Evolutionary conservation across 192 early-diverging fungal species (phyloP).

Genomic region (Mortierella antarctica): DNA sequence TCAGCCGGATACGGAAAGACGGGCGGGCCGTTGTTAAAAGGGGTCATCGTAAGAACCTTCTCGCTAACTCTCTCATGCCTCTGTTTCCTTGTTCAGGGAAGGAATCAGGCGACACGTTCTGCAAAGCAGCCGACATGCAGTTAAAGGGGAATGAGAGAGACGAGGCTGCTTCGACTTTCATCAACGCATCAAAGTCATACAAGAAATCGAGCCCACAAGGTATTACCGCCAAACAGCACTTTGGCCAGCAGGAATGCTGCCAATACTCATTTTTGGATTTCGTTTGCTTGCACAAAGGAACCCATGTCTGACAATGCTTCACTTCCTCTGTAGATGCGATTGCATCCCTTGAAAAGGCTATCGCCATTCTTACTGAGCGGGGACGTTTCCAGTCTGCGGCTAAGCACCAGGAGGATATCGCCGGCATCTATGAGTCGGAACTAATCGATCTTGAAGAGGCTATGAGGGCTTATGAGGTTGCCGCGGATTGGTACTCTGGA

Average conservation of each 20-base stretch:
- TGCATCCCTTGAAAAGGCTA: slow-evolving; percentile 77
- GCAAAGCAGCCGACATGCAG: slow-evolving; percentile 84
- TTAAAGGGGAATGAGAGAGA: slow-evolving; percentile 81
- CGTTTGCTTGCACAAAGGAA: no score
- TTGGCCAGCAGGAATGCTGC: not conserved
- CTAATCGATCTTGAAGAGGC: slow-evolving; percentile 82
- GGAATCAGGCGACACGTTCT: slow-evolving; percentile 95
- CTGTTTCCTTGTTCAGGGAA: slow-evolving; percentile 66
- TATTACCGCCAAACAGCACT: not conserved
- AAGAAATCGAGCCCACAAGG: slow-evolving; percentile 87
- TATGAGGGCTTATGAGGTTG: slow-evolving; percentile 88
- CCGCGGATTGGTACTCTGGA: slow-evolving; percentile 92
- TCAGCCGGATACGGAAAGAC: not conserved
- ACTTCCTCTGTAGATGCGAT: slow-evolving; percentile 70
- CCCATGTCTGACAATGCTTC: not conserved
- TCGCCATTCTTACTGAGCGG: slow-evolving; percentile 82
- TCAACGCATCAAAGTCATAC: slow-evolving; percentile 90
- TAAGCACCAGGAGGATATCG: slow-evolving; percentile 94
- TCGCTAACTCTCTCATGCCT: not conserved
- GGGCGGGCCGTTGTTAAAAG: not conserved
- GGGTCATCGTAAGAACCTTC: not conserved
- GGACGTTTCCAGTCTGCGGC: slow-evolving; percentile 93
- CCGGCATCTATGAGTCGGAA: slow-evolving; percentile 90
- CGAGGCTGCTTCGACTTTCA: slow-evolving; percentile 86
- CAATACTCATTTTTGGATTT: not conserved